Evolutionary conservation across 2,329 filamentous ascomycete species (phyloP).

Genomic region (Orbilia ellipsospora): DNA sequence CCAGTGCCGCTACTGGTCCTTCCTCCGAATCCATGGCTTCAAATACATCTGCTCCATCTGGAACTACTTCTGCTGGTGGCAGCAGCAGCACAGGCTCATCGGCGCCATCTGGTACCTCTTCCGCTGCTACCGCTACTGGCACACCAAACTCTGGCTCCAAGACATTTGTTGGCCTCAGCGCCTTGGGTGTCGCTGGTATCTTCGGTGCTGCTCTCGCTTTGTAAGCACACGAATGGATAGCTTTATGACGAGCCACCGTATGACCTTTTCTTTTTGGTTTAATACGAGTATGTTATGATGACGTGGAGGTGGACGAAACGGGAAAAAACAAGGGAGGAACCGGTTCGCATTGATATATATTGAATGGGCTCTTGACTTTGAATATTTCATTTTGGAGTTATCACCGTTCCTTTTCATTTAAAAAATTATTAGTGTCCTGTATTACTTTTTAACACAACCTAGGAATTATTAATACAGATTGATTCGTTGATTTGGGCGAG

Average conservation of each 20-base stretch:
- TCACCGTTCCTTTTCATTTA: background rate
- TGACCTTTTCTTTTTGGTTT: too few relatives aligned
- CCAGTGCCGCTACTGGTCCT: background rate
- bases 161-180: slow-evolving; percentile 31
- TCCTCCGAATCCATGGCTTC: background rate
- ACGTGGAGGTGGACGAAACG: too few relatives aligned
- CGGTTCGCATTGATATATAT: too few relatives aligned
- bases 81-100: background rate
- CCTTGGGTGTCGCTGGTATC: slow-evolving; percentile 42
- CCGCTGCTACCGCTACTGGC: background rate
- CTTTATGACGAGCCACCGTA: too few relatives aligned
- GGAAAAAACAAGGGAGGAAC: too few relatives aligned
- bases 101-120: slow-evolving; percentile 6
- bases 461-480: slow-evolving; percentile 20
- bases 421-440: slow-evolving; percentile 22
- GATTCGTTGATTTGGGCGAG: background rate
- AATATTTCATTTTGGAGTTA: too few relatives aligned
- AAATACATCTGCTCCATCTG: slow-evolving; percentile 2
- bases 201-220: slow-evolving; percentile 39
- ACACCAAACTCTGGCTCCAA: slow-evolving; percentile 33
- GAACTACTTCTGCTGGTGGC: background rate
- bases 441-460: slow-evolving; percentile 3
- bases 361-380: too few relatives aligned
- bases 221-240: slow-evolving; percentile 8
- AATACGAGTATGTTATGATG: background rate